phyloP scores from a whole-genome alignment of 352 stramenopile genomes.

The Elongisporangium undulatum region DNA sequence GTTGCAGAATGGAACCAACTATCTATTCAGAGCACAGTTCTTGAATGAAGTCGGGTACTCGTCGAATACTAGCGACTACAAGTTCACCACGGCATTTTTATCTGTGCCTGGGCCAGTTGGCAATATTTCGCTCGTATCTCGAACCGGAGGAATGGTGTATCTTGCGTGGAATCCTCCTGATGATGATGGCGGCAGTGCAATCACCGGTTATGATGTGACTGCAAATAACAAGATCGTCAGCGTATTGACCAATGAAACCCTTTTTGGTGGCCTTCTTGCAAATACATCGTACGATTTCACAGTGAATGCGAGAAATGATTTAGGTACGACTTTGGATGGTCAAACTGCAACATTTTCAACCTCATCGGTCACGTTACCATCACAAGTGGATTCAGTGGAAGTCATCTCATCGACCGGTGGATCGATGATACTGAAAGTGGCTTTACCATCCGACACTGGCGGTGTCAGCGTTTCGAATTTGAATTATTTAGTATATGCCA shows the following conservation, averaged over 20 bases:
- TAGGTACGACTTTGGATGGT: constrained; percentile 34
- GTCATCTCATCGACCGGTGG: constrained; percentile 33
- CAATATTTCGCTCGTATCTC: constrained; percentile 6
- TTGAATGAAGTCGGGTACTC: constrained; percentile 48
- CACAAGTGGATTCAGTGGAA: constrained; percentile 15
- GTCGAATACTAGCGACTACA: constrained; percentile 13
- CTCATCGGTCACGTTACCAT: constrained; percentile 16
- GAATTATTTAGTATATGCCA: constrained; percentile 37
- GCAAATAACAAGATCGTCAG: constrained; percentile 9
- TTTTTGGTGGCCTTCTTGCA: constrained; percentile 34
- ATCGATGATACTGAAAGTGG: constrained; percentile 23
- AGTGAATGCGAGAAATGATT: constrained; percentile 40
- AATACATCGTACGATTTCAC: constrained; percentile 39
- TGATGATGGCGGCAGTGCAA: constrained; percentile 45
- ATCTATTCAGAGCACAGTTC: constrained; percentile 45
- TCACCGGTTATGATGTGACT: constrained; percentile 38
- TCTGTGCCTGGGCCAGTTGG: constrained; percentile 44
- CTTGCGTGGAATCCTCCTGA: constrained; percentile 37
- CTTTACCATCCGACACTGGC: constrained; percentile 33
- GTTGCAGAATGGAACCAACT: constrained; percentile 33
- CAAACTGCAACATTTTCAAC: constrained; percentile 20
- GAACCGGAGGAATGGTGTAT: constrained; percentile 35
- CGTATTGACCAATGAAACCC: constrained; percentile 3
- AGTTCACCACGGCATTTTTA: constrained; percentile 37
- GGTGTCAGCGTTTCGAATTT: constrained; percentile 23